A percentile compares a stretch with the other conserved stretches of the same genome.
These are phyloP conservation scores for Aspergillus sp. DNA, from an alignment of 2,329 filamentous ascomycete genomes.

Conservation along the genomic window DNA sequence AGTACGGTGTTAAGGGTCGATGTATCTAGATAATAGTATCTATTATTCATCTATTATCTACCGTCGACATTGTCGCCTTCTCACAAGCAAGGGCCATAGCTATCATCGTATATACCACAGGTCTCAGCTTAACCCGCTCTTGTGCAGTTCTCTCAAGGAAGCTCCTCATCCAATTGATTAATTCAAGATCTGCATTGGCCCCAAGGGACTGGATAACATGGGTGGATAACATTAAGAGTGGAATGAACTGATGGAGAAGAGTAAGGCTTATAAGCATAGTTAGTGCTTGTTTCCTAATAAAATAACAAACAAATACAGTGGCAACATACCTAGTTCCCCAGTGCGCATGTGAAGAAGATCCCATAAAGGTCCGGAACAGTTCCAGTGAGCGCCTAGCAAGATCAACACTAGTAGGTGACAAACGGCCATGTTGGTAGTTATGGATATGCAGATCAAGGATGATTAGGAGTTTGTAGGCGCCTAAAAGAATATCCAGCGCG, in stretches of 20 bases:
- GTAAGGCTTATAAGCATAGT: not conserved
- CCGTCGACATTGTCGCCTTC: too few relatives aligned
- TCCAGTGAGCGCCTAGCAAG: not conserved
- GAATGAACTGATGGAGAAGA: not conserved
- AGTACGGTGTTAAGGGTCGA: too few relatives aligned
- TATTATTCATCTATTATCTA: too few relatives aligned
- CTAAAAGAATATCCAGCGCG: constrained; percentile 18
- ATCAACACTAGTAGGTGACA: not conserved
- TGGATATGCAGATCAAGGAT: constrained; percentile 13
- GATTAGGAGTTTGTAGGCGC: constrained; percentile 22
- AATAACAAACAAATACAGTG: too few relatives aligned
- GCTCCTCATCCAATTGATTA: too few relatives aligned
- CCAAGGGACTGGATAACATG: not conserved
- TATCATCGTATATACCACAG: too few relatives aligned
- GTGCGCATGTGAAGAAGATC: not conserved
- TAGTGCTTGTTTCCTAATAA: too few relatives aligned
- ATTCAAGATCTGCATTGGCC: too few relatives aligned
- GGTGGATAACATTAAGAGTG: not conserved
- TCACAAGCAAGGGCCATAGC: too few relatives aligned
- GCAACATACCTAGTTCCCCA: not conserved
- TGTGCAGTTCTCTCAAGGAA: too few relatives aligned
- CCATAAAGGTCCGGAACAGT: not conserved
- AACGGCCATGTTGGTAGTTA: not conserved
- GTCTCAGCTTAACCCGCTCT: too few relatives aligned
- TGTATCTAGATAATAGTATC: too few relatives aligned